Evolutionary conservation across 768 basidiomycete species (phyloP), one percentile per base, ranked within the genome.

Genomic region (Coprinellus micaceus): DNA sequence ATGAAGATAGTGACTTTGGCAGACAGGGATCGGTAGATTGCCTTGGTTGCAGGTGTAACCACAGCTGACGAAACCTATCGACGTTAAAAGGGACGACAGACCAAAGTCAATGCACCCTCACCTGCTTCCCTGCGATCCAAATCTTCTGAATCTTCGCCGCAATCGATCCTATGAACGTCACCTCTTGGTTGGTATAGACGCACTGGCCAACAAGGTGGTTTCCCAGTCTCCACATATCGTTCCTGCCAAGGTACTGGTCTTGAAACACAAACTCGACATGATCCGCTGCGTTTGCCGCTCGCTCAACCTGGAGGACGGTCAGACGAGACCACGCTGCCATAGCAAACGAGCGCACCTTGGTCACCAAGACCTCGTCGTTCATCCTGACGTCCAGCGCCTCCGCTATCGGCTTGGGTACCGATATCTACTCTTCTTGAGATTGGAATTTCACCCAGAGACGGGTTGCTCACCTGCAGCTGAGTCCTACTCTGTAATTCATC

Each of bases 221-320:
- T n/a, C 85, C 86, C 7, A 98, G 77, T 47, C 94, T 78, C 93
- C 95, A 98, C 94, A 97, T 96, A 62, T 98, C 97, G 58, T 90
- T 93, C 45, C 97, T 84, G 15, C 95, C 96, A 15, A 98, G 78
- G 67, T 98, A 98, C 66, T 96, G 94, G 67, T 97, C 94, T 60
- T 91, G 90, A 66, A 98, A 98, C 45, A 85, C 85, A 55, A 98
- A 81, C 65, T 98, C 96, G 49, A 98, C 80, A 65, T 86, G 88
- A 58, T 90, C 86, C 1, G 89, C 91, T 24, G 74, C 79, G 57
- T 82, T 80, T 36, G 72, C 71, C 6, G 77, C 74, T 61, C 78
- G 82, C 60, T 94, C 84, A 40, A 91, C 88, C 90, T 92, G 59
- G 43, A 33, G 54, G 54, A 62, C 47, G 41, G 51, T 41, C 56